Percentiles rank a stretch among this genome's conserved stretches.
Conservation (phyloP, 805 yeast genomes). For the Pichia phayaonensis region DNA sequence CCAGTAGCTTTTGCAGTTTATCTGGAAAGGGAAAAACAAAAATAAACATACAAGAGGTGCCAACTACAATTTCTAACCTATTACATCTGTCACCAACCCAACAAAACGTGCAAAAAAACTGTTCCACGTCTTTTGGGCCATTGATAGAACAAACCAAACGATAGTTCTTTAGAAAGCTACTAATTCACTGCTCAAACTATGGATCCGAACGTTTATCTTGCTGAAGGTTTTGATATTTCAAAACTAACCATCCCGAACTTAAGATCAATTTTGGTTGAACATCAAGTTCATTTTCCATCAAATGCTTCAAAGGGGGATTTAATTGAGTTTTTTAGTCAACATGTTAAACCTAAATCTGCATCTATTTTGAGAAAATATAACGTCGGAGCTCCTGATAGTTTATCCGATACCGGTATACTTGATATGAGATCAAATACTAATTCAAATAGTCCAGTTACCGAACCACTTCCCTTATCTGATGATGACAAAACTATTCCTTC, state of each 20-base stretch:
- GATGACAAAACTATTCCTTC: conserved; percentile 7
- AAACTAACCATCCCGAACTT: conserved; percentile 61
- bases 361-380: conserved; percentile 29
- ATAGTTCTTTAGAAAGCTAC: not conserved
- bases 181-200: conserved; percentile 13
- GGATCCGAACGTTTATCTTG: conserved; percentile 31
- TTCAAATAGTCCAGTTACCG: not conserved
- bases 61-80: not conserved
- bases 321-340: conserved; percentile 47
- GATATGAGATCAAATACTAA: not conserved
- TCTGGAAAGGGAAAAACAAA: not conserved
- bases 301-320: conserved; percentile 64
- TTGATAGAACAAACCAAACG: not conserved
- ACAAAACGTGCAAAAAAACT: not conserved
- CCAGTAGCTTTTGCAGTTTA: not conserved
- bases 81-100: not conserved
- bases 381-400: not conserved
- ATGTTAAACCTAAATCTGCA: conserved; percentile 43
- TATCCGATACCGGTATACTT: not conserved
- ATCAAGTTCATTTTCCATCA: conserved; percentile 54
- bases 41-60: not conserved
- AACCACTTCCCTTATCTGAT: not conserved
- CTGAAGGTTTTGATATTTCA: conserved; percentile 55
- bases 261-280: conserved; percentile 54
- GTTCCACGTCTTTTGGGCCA: not conserved